Evolutionary conservation across 2,329 filamentous ascomycete species (phyloP).

Genomic region (Trichoderma afroharzianum): DNA sequence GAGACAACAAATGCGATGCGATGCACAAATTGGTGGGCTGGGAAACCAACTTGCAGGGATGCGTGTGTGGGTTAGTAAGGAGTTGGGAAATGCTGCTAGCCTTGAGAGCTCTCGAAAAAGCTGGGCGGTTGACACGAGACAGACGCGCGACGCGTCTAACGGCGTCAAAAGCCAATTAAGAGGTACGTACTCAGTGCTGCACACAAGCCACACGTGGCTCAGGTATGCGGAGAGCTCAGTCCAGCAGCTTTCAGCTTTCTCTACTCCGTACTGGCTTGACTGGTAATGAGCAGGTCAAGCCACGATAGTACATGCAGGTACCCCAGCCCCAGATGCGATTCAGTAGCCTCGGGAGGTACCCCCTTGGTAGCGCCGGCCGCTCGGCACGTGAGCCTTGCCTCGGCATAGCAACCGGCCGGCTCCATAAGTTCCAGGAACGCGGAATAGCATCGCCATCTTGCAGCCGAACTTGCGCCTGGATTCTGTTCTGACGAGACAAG

Average conservation of each 20-base stretch:
- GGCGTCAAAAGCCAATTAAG: constrained; percentile 9
- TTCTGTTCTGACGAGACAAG: not conserved
- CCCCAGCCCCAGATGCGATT: not conserved
- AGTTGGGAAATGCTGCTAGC: not conserved
- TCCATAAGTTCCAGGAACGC: constrained; percentile 5
- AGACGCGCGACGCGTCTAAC: constrained; percentile 31
- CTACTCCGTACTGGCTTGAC: too few species aligned
- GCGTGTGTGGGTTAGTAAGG: constrained; percentile 10
- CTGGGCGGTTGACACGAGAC: constrained; percentile 29
- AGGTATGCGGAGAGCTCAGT: not conserved
- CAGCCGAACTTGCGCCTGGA: not conserved
- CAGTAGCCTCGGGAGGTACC: not conserved
- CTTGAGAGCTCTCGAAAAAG: constrained; percentile 9
- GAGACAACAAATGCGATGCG: constrained; percentile 15
- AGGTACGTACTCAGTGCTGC: constrained; percentile 8
- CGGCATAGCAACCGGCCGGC: constrained; percentile 26
- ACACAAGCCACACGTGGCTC: constrained; percentile 15
- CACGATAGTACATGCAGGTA: not conserved
- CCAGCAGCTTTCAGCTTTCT: not conserved
- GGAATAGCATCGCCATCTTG: constrained; percentile 13
- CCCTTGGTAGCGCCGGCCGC: not conserved
- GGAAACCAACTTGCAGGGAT: constrained; percentile 27
- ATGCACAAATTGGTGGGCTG: constrained; percentile 34
- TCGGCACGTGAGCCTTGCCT: constrained; percentile 36
- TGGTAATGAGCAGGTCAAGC: too few species aligned